Evolutionary conservation across 331 rosid species (phyloP).

Genomic region (Erythrophleum ivorense): DNA sequence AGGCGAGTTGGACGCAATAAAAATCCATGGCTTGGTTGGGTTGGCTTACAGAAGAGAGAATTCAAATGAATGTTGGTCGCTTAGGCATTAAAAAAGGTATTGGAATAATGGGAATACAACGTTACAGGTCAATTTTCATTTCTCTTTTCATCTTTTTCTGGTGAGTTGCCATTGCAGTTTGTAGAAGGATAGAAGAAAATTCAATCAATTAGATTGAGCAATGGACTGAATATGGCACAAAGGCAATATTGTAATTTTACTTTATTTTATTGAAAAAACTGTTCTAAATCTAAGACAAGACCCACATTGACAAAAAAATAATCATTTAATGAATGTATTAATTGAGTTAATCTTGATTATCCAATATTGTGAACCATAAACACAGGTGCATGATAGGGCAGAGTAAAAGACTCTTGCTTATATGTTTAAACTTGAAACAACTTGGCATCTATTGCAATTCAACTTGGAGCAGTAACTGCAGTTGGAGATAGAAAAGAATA

Average conservation of each 20-base stretch:
- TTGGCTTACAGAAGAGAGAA: constrained; percentile 37
- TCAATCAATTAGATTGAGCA: neutral
- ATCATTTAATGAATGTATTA: too few species aligned
- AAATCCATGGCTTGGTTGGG: constrained; percentile 42
- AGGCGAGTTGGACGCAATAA: constrained; percentile 57
- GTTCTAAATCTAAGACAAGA: too few species aligned
- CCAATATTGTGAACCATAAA: neutral
- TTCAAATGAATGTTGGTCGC: constrained; percentile 45
- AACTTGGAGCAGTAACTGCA: too few species aligned
- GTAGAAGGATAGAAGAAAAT: constrained; percentile 17
- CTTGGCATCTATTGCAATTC: too few species aligned
- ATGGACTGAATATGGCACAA: neutral
- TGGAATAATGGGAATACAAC: constrained; percentile 28
- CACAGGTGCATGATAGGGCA: neutral
- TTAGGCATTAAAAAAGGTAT: constrained; percentile 33
- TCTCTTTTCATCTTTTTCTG: constrained; percentile 47
- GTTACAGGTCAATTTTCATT: constrained; percentile 32
- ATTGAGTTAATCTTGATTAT: too few species aligned
- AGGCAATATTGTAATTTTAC: too few species aligned
- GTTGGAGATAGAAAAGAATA: too few species aligned
- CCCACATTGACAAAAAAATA: too few species aligned
- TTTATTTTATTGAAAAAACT: too few species aligned
- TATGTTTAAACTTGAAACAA: neutral
- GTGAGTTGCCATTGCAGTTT: constrained; percentile 54
- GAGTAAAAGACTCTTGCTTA: too few species aligned